phyloP scores from a whole-genome alignment of 306 rosid genomes.

The Fragaria nilgerrensis region DNA sequence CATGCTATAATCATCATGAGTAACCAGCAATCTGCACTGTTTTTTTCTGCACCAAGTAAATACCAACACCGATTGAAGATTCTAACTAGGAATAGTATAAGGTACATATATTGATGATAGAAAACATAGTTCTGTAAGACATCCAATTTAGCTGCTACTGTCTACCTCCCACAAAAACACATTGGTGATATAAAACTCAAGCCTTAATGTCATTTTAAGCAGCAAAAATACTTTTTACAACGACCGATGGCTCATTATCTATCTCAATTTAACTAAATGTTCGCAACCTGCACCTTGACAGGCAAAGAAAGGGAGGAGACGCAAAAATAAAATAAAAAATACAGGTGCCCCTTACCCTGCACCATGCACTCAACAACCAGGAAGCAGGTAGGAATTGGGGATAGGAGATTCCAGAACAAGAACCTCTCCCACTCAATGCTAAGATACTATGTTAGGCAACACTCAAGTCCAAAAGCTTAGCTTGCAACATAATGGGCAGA shows the following conservation, averaged over 20 bases:
- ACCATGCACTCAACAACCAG: not conserved
- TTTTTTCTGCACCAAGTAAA: slow-evolving; percentile 54
- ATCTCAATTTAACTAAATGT: not conserved
- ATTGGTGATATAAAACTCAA: not conserved
- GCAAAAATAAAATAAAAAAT: not conserved
- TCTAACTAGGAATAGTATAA: not conserved
- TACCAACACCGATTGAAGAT: slow-evolving; percentile 17
- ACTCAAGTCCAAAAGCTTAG: not conserved
- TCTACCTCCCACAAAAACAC: not conserved
- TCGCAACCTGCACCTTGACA: not conserved
- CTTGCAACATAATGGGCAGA: not conserved
- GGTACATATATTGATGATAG: not conserved
- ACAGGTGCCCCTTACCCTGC: not conserved
- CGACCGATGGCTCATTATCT: not conserved
- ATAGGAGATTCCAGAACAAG: not conserved
- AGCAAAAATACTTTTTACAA: not conserved
- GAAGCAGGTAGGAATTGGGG: not conserved
- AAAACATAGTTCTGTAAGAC: not conserved
- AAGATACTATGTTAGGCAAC: not conserved
- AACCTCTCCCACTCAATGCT: not conserved
- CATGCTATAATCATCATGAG: slow-evolving; percentile 94
- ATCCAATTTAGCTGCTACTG: not conserved
- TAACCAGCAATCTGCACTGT: slow-evolving; percentile 78
- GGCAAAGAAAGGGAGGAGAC: not conserved
- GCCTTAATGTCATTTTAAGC: not conserved